Conservation (phyloP, 1,139 yeast species). For the Pneumocystis carinii region DNA sequence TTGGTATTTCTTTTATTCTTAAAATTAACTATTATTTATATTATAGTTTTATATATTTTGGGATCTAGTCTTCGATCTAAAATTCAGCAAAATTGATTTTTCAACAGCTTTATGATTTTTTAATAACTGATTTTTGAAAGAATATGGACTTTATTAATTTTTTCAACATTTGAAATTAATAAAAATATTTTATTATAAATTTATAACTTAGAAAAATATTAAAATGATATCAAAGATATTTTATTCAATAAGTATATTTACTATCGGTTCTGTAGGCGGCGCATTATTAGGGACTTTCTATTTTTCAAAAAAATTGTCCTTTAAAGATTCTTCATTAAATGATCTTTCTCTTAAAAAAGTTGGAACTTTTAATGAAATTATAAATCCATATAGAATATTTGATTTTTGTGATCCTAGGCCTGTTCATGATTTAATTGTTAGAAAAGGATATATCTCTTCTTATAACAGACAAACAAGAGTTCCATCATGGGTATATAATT, state of each 20-base stretch:
- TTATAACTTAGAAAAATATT: background rate
- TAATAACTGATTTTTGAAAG: no score
- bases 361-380: no score
- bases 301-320: background rate
- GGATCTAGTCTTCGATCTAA: background rate
- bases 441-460: background rate
- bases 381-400: background rate
- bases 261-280: background rate
- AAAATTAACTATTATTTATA: background rate
- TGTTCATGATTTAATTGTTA: background rate
- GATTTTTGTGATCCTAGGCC: background rate
- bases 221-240: background rate
- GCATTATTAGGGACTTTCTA: background rate
- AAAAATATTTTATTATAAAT: background rate
- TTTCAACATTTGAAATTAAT: no score
- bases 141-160: no score
- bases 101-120: background rate
- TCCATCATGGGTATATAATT: slow-evolving; percentile 53
- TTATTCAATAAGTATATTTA: background rate
- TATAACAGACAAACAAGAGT: slow-evolving; percentile 73
- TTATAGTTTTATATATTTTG: background rate
- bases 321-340: no score
- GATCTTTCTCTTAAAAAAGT: no score
- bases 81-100: background rate
- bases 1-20: background rate